Evolutionary conservation across 1,284 basidiomycete genomes (phyloP).

Genomic region (Cutaneotrichosporon dermatis): DNA sequence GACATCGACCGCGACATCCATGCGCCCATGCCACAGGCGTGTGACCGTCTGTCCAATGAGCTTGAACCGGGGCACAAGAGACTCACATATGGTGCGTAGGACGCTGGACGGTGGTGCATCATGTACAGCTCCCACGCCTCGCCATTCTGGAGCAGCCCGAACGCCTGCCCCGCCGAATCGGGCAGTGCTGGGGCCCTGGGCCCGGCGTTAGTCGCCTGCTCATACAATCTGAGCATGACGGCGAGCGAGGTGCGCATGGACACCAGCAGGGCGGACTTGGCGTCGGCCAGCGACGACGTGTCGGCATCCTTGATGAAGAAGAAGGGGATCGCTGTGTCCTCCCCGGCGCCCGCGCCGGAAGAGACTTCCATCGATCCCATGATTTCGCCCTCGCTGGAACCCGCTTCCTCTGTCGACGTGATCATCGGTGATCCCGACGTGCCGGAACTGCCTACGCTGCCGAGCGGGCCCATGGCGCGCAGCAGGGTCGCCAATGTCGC

Average conservation of each 20-base stretch:
- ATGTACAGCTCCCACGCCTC: slow-evolving; percentile 1
- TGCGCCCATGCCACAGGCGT: background rate
- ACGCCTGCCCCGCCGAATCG: background rate
- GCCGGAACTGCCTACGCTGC: too few relatives aligned
- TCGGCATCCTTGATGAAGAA: background rate
- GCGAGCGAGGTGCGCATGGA: background rate
- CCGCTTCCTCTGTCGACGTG: background rate
- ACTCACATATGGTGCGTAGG: background rate
- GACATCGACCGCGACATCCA: background rate
- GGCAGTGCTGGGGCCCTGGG: background rate
- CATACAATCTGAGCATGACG: background rate
- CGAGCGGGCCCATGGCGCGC: background rate
- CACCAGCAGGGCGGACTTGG: background rate
- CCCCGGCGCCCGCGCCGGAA: too few relatives aligned
- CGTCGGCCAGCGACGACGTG: background rate
- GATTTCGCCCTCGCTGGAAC: too few relatives aligned
- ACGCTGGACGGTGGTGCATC: background rate
- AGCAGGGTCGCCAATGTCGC: background rate
- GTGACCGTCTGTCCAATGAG: background rate
- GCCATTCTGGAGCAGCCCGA: background rate
- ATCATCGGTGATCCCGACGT: background rate
- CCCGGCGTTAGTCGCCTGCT: background rate
- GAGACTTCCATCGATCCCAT: too few relatives aligned
- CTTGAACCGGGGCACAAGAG: background rate
- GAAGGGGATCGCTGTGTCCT: background rate